phyloP scores from a whole-genome alignment of 2,329 filamentous ascomycete genomes.

The Ambrosiella xylebori region DNA sequence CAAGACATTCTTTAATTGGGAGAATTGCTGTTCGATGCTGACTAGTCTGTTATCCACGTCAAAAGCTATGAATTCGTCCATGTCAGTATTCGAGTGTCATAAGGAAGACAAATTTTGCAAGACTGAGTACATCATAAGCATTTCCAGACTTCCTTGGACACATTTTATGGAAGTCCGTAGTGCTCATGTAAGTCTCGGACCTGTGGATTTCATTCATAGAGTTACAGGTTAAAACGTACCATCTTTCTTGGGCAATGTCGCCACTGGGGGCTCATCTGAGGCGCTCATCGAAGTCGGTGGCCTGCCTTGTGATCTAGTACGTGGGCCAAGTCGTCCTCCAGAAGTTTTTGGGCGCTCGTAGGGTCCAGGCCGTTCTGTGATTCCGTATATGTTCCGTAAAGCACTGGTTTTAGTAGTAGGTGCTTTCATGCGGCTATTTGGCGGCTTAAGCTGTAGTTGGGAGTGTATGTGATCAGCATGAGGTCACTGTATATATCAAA shows the following conservation, averaged over 20 bases:
- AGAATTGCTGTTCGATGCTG: slow-evolving; percentile 59
- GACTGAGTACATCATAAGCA: too few relatives aligned
- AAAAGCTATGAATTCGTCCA: slow-evolving; percentile 47
- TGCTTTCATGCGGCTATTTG: slow-evolving; percentile 6
- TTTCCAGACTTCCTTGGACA: too few relatives aligned
- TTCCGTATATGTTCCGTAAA: slow-evolving; percentile 20
- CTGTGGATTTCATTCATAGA: background rate
- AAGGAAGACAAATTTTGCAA: too few relatives aligned
- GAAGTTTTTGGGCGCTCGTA: slow-evolving; percentile 35
- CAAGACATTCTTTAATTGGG: slow-evolving; percentile 54
- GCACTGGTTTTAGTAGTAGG: slow-evolving; percentile 26
- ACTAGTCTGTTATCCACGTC: slow-evolving; percentile 64
- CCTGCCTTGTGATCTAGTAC: slow-evolving; percentile 8
- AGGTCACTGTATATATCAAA: background rate
- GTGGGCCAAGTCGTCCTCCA: slow-evolving; percentile 17
- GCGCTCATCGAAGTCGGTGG: slow-evolving; percentile 5
- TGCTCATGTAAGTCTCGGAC: background rate
- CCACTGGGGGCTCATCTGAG: background rate
- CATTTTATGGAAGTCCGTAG: too few relatives aligned
- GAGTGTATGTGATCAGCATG: background rate
- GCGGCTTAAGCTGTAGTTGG: slow-evolving; percentile 9
- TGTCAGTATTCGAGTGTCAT: slow-evolving; percentile 41
- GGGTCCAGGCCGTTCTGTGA: slow-evolving; percentile 32
- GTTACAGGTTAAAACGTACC: background rate
- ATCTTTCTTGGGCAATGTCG: background rate